Evolutionary conservation across 768 basidiomycete species (phyloP).

Genomic region (Coprinopsis marcescibilis): DNA sequence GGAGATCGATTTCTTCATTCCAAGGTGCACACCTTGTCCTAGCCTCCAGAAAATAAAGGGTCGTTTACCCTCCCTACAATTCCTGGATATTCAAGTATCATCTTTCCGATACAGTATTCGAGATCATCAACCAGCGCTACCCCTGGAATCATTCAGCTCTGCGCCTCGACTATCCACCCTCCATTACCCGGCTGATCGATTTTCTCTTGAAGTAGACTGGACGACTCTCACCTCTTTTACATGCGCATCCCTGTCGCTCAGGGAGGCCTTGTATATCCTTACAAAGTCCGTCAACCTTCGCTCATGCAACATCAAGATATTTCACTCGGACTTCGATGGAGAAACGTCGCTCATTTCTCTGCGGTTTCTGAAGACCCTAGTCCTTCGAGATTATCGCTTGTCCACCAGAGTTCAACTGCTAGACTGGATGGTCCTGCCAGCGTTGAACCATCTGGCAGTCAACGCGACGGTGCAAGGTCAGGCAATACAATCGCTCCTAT

Average conservation of each 20-base stretch:
- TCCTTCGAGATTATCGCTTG: too few relatives aligned
- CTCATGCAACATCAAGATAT: too few relatives aligned
- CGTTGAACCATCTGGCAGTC: too few relatives aligned
- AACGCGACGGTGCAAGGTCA: too few relatives aligned
- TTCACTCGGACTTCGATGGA: too few relatives aligned
- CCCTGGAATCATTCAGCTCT: not conserved
- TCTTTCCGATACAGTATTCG: not conserved
- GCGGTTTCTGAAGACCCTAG: too few relatives aligned
- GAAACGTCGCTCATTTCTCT: too few relatives aligned
- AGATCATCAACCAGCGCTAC: not conserved
- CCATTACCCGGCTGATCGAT: not conserved
- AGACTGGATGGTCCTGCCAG: too few relatives aligned
- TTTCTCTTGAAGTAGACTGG: not conserved
- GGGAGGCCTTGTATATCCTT: not conserved
- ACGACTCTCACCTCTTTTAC: not conserved
- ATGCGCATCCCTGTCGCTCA: not conserved
- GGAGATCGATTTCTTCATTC: not conserved
- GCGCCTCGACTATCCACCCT: not conserved
- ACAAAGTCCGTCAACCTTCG: not conserved
- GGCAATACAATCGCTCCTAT: too few relatives aligned
- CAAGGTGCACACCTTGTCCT: not conserved
- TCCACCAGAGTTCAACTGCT: too few relatives aligned
- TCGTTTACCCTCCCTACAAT: not conserved
- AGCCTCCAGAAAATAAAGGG: not conserved
- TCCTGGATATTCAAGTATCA: not conserved